Evolutionary conservation across 352 stramenopile genomes (phyloP).

Genomic region (Phytophthora crassamura): DNA sequence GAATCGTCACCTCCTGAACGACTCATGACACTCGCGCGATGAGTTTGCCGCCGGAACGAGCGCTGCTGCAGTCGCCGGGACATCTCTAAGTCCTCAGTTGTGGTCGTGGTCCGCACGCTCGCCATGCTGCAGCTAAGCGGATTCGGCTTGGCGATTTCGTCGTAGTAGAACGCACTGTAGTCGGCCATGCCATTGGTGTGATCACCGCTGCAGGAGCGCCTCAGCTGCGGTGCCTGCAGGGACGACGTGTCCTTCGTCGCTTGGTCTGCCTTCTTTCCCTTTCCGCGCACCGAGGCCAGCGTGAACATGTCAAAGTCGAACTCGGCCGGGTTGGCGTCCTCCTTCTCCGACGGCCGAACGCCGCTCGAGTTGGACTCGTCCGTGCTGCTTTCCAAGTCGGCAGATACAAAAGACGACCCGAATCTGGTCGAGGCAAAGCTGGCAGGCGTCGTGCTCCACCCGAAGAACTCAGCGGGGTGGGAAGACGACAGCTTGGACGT

Average conservation of each 20-base stretch:
- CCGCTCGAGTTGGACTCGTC: slow-evolving; percentile 3
- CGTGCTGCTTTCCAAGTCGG: background rate
- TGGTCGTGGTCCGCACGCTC: slow-evolving; percentile 32
- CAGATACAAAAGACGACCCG: background rate
- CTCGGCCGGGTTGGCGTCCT: background rate
- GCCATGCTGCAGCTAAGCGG: slow-evolving; percentile 29
- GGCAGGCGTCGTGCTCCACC: slow-evolving; percentile 27
- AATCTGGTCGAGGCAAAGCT: background rate
- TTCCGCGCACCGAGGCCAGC: slow-evolving; percentile 44
- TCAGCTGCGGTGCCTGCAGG: background rate
- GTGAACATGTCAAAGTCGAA: slow-evolving; percentile 65
- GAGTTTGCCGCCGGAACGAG: slow-evolving; percentile 18
- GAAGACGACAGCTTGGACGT: slow-evolving; percentile 12
- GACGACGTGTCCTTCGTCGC: background rate
- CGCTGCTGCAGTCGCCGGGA: slow-evolving; percentile 23
- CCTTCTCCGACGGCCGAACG: too few species aligned
- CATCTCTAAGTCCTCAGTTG: slow-evolving; percentile 51
- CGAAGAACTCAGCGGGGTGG: slow-evolving; percentile 20
- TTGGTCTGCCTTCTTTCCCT: slow-evolving; percentile 7
- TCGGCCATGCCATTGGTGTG: slow-evolving; percentile 6
- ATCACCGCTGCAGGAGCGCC: slow-evolving; percentile 5
- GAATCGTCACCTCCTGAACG: background rate
- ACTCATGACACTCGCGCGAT: slow-evolving; percentile 2
- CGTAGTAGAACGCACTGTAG: slow-evolving; percentile 33
- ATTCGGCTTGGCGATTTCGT: slow-evolving; percentile 16